These are phyloP conservation scores for Uncinocarpus reesii DNA, from an alignment of 2,329 filamentous ascomycete genomes.

Conservation along the genomic window DNA sequence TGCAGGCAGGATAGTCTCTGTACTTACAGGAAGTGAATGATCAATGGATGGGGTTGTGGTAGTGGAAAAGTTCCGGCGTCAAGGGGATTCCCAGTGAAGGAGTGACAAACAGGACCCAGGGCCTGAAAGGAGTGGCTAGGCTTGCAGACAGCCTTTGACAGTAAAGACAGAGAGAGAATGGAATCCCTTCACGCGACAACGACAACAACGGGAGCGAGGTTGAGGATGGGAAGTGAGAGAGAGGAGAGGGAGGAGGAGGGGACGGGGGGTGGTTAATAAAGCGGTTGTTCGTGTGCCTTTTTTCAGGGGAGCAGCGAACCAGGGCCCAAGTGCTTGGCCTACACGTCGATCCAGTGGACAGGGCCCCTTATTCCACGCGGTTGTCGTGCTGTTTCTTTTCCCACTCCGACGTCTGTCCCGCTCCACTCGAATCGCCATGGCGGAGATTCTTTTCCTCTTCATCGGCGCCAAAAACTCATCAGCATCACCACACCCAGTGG, in stretches of 20 bases:
- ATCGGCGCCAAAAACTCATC: neutral
- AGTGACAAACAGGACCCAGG: constrained; percentile 1
- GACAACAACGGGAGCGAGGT: neutral
- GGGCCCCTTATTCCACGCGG: neutral
- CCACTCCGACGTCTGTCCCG: neutral
- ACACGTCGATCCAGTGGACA: neutral
- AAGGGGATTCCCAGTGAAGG: constrained; percentile 1
- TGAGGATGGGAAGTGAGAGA: neutral
- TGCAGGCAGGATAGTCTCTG: neutral
- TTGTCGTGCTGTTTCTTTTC: neutral
- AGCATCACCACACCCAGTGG: too few species aligned
- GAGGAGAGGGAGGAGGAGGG: neutral
- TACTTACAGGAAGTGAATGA: neutral
- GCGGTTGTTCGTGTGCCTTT: neutral
- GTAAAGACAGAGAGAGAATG: constrained; percentile 7
- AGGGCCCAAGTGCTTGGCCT: neutral
- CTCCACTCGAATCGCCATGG: neutral
- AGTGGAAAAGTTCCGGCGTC: neutral
- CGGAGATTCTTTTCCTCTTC: too few species aligned
- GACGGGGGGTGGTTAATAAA: neutral
- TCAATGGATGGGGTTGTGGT: neutral
- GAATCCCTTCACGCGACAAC: constrained; percentile 5
- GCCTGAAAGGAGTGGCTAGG: constrained; percentile 11
- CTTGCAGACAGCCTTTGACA: constrained; percentile 1
- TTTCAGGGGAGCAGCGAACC: neutral